Percentiles rank a stretch among this genome's conserved stretches.
Conservation (phyloP, 2,329 filamentous ascomycete species). For the Exophiala sp. region DNA sequence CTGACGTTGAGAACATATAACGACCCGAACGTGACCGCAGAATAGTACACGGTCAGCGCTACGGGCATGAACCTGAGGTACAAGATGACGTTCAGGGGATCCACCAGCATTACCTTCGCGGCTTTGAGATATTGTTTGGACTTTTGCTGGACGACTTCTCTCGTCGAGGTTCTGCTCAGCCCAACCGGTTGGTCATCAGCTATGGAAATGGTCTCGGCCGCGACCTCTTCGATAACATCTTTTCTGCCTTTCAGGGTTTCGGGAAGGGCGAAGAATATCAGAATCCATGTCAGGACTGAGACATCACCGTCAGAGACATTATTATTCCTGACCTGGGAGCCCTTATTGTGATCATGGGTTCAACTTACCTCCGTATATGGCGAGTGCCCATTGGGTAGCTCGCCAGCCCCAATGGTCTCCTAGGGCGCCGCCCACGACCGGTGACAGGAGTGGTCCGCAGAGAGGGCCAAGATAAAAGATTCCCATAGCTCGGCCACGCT, state of each 20-base stretch:
- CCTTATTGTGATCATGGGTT: constrained; percentile 21
- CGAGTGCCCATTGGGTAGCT: constrained; percentile 70
- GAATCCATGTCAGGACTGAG: constrained; percentile 32
- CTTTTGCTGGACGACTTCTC: constrained; percentile 41
- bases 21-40: constrained; percentile 66
- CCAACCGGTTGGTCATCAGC: constrained; percentile 24
- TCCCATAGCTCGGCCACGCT: constrained; percentile 74
- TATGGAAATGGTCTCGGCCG: constrained; percentile 25
- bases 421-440: constrained; percentile 70
- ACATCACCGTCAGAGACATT: constrained; percentile 8
- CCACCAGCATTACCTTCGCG: constrained; percentile 57
- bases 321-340: neutral
- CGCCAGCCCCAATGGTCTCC: constrained; percentile 65
- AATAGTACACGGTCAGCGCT: constrained; percentile 65
- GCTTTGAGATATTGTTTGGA: constrained; percentile 50
- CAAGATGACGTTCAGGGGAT: constrained; percentile 64
- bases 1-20: constrained; percentile 75
- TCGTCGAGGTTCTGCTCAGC: constrained; percentile 52
- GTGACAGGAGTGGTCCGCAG: constrained; percentile 66
- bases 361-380: constrained; percentile 55
- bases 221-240: constrained; percentile 31
- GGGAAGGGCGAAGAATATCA: constrained; percentile 42
- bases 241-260: constrained; percentile 37
- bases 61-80: constrained; percentile 72
- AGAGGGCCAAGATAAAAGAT: constrained; percentile 76